Base-by-base conservation (phyloP, 345 rosid species). In the Eucalyptus tenuipes region DNA sequence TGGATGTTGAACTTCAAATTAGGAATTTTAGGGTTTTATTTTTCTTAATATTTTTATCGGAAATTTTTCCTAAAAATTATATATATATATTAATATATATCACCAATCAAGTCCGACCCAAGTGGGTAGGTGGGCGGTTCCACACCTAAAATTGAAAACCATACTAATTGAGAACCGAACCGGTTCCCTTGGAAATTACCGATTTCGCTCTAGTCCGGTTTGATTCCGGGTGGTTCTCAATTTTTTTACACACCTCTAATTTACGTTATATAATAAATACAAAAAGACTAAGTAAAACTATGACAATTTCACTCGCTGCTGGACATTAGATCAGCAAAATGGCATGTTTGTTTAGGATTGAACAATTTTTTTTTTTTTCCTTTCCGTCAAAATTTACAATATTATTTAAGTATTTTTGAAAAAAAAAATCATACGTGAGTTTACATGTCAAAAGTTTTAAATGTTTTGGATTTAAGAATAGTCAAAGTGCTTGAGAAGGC, bases 211-310 rank as follows among this genome's bases (percentile, higher is more conserved):
- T 2, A 42, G 4, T 52, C 1, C 8, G 0, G 10, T 52, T 1
- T 4, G 1, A 52, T 18, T 52, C 0, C 3, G 0, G 0, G 8
- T 3, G 55, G 24, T 52, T 7, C 1, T 52, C 5, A 2, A 3
- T 4, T 52, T 4, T 20, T 52, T 4, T 8, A 20, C 0, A 52
- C 10, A 52, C 1, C 10, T 5, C 2, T 20, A 20, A 44, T 20
- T 75, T 22, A 24, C 3, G 0, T 55, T 24, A 4, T 22, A 24
- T 0, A 55, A 55, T 24, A 61, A 10, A 5, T 18, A 17, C 45
- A 4, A 1, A 37, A 37, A 20, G 47, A 37, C 82, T 10, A 59
- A 7, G 68, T 11, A 61, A 27, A 37, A 10, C 45, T 10, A 75
- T 2, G 2, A 3, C 82, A 75, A 37, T 9, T 71, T 71, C 44